Base-by-base conservation (phyloP, 2,329 filamentous ascomycete genomes). In the Colletotrichum orbiculare region DNA sequence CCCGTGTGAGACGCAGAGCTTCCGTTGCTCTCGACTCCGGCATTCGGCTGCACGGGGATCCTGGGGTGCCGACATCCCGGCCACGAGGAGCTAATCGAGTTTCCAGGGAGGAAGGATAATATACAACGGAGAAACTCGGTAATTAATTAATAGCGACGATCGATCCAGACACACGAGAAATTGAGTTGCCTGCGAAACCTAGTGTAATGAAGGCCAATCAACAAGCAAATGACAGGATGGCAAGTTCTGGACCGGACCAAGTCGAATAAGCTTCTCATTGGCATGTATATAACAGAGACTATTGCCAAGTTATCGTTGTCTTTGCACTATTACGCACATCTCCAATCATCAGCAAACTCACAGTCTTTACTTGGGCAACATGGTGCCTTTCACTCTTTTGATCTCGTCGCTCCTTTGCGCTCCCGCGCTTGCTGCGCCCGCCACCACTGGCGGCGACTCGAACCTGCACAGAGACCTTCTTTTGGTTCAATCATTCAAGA, bases 381-480 rank as follows among this genome's bases (percentile, higher is more conserved):
- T 54, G 47, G 55, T 15, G 15, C 42, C n/a, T 38, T 43, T 49
- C 25, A 41, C 45, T 8, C 52, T 61, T 37, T n/a, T 61, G 55
- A 48, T 49, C 52, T 61, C 58, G 50, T 55, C 58, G 6, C 52
- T 61, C 58, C n/a, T 61, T 55, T 43, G 55, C 58, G 33, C 50
- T 12, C 15, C 25, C 25, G 58, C 58, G 37, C 52, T 61, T 12
- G 43, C 50, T 47, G 50, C 58, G 8, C 52, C 52, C 13, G 33
- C 35, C 43, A 17, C 42, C 13, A 17, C 35, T 5, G 15, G 34
- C 33, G 25, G 45, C 43, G 35, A 25, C 35, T 55, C 50, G 6
- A 53, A 61, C 37, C 52, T 61, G 17, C 33, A 8, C 25, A 56
- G 58, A 6, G 58, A 61, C 49, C 58, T 61, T 15, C 25, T 37